A percentile compares a stretch with the other conserved stretches of the same genome.
phyloP scores from a whole-genome alignment of 306 rosid species.

The Lablab purpureus region DNA sequence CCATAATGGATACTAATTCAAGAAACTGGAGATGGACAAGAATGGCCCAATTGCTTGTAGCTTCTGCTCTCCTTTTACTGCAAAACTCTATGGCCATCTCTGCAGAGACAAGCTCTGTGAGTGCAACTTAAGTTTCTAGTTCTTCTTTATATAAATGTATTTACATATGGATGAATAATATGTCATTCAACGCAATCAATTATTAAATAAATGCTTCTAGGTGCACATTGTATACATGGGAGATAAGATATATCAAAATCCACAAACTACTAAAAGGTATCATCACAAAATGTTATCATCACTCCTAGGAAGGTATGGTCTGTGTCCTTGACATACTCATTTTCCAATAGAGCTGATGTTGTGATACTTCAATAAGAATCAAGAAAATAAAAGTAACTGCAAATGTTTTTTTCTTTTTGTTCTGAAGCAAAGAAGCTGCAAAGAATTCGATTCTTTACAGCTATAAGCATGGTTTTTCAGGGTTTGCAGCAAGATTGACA shows the following conservation, averaged over 20 bases:
- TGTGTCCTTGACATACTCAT: slow-evolving; percentile 14
- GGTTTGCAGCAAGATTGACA: slow-evolving; percentile 82
- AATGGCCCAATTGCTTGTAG: slow-evolving; percentile 50
- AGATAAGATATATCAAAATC: slow-evolving; percentile 57
- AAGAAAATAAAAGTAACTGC: slow-evolving; percentile 5
- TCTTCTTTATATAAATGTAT: slow-evolving; percentile 23
- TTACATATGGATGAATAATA: slow-evolving; percentile 13
- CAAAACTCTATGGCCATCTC: slow-evolving; percentile 51
- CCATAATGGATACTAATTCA: slow-evolving; percentile 53
- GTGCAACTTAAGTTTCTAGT: slow-evolving; percentile 45
- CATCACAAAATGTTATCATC: slow-evolving; percentile 67
- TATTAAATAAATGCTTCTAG: slow-evolving; percentile 48
- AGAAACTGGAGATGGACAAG: slow-evolving; percentile 53
- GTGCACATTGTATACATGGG: slow-evolving; percentile 85
- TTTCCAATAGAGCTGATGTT: slow-evolving; percentile 34
- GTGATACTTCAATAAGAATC: slow-evolving; percentile 13
- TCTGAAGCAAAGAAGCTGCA: slow-evolving; percentile 80
- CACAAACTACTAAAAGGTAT: slow-evolving; percentile 55
- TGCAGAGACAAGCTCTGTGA: slow-evolving; percentile 59
- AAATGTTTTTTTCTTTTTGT: slow-evolving; percentile 39
- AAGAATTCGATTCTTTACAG: slow-evolving; percentile 71
- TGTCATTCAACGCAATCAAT: slow-evolving; percentile 30
- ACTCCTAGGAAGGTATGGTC: slow-evolving; percentile 72
- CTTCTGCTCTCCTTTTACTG: slow-evolving; percentile 56
- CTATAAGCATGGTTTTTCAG: slow-evolving; percentile 88